Conservation (phyloP, 352 stramenopile genomes). For the Pythium myriotylum region DNA sequence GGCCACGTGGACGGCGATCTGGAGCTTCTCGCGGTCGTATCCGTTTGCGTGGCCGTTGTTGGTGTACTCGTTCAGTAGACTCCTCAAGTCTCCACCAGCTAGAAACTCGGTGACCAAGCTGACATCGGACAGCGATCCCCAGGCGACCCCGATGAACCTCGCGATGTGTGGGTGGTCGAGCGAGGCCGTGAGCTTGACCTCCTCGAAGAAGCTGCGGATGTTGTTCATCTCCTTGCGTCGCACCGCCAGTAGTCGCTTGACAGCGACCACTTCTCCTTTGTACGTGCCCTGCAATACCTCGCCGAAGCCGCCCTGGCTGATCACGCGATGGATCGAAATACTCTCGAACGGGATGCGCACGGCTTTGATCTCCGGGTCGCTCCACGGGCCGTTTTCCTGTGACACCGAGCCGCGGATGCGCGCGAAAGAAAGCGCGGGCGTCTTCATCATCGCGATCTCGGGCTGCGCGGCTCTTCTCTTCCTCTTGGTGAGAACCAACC, state of each 20-base stretch:
- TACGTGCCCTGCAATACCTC: slow-evolving; percentile 19
- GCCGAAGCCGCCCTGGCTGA: slow-evolving; percentile 2
- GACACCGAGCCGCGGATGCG: background rate
- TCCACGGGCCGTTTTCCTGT: slow-evolving; percentile 17
- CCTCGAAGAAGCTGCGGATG: slow-evolving; percentile 20
- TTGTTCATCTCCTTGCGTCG: slow-evolving; percentile 1
- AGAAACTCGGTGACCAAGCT: slow-evolving; percentile 46
- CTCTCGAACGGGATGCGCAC: slow-evolving; percentile 14
- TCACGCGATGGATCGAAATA: background rate
- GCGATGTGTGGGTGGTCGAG: slow-evolving; percentile 47
- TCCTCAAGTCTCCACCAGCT: slow-evolving; percentile 40
- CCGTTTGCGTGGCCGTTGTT: slow-evolving; percentile 13
- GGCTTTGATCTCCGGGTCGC: slow-evolving; percentile 35
- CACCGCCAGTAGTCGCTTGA: slow-evolving; percentile 3
- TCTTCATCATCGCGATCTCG: no score
- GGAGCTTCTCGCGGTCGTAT: slow-evolving; percentile 36
- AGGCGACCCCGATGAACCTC: slow-evolving; percentile 44
- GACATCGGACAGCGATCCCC: slow-evolving; percentile 35
- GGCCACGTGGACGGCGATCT: slow-evolving; percentile 33
- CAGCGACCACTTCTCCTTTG: slow-evolving; percentile 3
- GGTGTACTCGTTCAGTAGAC: slow-evolving; percentile 25
- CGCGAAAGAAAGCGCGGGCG: background rate
- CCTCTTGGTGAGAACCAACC: background rate
- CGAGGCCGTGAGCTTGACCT: slow-evolving; percentile 29
- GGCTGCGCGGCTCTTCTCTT: background rate